Evolutionary conservation across 2,329 filamentous ascomycete genomes (phyloP).

Genomic region (Colletotrichum tofieldiae): DNA sequence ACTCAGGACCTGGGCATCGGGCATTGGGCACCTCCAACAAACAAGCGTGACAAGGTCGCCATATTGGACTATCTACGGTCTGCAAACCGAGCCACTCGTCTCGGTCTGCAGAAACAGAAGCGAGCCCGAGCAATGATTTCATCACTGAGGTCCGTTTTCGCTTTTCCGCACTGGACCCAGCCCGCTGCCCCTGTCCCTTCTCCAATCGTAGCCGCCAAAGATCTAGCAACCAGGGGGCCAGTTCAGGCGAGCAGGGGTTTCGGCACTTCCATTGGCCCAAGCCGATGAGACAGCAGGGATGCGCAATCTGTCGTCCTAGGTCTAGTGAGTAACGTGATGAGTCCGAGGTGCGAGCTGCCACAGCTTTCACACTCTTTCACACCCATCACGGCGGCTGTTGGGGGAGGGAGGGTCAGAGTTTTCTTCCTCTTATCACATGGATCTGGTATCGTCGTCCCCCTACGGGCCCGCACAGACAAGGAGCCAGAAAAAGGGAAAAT

Average conservation of each 20-base stretch:
- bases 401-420: neutral
- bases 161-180: neutral
- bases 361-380: conserved; percentile 35
- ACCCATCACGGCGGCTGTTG: conserved; percentile 25
- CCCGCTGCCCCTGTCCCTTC: conserved; percentile 39
- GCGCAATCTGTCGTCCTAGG: conserved; percentile 35
- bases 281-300: conserved; percentile 48
- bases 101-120: conserved; percentile 23
- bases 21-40: neutral
- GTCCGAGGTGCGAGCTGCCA: conserved; percentile 47
- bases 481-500: neutral
- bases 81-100: conserved; percentile 21
- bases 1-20: neutral
- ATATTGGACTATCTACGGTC: neutral
- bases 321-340: conserved; percentile 54
- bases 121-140: conserved; percentile 12
- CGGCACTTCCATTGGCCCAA: conserved; percentile 52
- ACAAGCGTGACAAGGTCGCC: neutral
- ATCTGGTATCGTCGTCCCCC: neutral
- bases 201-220: conserved; percentile 55
- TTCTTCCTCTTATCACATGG: neutral
- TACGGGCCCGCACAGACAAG: conserved; percentile 22
- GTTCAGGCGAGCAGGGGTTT: conserved; percentile 51
- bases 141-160: conserved; percentile 6
- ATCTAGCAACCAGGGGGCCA: conserved; percentile 47